Evolutionary conservation across 805 yeast species (phyloP).

Genomic region (Sungouiozyma intestinalis): DNA sequence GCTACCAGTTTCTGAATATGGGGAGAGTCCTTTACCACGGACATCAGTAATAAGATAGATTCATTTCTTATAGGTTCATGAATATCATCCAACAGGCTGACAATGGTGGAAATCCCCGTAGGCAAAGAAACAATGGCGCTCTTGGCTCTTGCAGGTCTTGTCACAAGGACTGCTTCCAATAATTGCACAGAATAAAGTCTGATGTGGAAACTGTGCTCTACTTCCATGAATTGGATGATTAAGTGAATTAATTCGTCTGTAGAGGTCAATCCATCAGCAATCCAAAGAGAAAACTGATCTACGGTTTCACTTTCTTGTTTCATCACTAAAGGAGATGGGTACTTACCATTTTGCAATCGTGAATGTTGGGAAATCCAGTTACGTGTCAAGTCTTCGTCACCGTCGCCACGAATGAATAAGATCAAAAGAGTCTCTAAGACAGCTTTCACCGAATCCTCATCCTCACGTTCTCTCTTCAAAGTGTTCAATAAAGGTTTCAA

Average conservation of each 20-base stretch:
- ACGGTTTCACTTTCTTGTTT: slow-evolving; percentile 39
- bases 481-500: slow-evolving; percentile 62
- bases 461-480: slow-evolving; percentile 55
- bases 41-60: slow-evolving; percentile 71
- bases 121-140: slow-evolving; percentile 66
- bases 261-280: slow-evolving; percentile 86
- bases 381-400: slow-evolving; percentile 50
- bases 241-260: slow-evolving; percentile 33
- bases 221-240: slow-evolving; percentile 38
- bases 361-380: slow-evolving; percentile 70
- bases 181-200: slow-evolving; percentile 75
- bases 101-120: slow-evolving; percentile 68
- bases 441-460: slow-evolving; percentile 63
- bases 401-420: slow-evolving; percentile 62
- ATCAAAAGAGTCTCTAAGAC: slow-evolving; percentile 77
- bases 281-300: slow-evolving; percentile 89
- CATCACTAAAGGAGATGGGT: slow-evolving; percentile 60
- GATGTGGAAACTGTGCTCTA: slow-evolving; percentile 58
- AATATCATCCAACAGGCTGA: slow-evolving; percentile 46
- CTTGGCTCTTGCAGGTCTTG: slow-evolving; percentile 65
- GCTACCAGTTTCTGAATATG: slow-evolving; percentile 90
- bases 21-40: slow-evolving; percentile 67
- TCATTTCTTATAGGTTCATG: slow-evolving; percentile 87
- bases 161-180: slow-evolving; percentile 69
- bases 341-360: slow-evolving; percentile 63